Base-by-base conservation (phyloP, 1,139 yeast species). In the Ogataea hybrid region DNA sequence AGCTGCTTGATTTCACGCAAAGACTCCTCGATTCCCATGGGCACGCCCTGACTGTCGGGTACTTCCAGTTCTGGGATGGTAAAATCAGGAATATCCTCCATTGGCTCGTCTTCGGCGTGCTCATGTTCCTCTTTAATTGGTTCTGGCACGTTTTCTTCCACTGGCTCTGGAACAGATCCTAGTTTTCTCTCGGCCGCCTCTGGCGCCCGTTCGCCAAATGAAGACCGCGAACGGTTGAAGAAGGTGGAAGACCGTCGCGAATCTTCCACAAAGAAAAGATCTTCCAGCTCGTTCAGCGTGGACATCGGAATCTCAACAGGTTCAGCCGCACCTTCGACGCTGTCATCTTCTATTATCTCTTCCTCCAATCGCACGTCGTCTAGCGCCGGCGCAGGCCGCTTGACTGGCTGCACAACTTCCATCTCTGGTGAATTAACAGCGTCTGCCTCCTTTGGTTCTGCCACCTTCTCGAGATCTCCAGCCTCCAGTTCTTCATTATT, bases 181-280 rank as follows among this genome's bases (percentile, higher is more conserved):
- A 29, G 35, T 12, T 32, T 14, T 10, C 28, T 25, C 6, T 32
- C 35, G n/a, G 22, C 23, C 6, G 9, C 15, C n/a, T 36, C 23
- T 10, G 25, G 14, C 10, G 14, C 23, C 4, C 25, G 14, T n/a
- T 29, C 35, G n/a, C 35, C 28, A 5, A 25, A 25, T 10, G 54
- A 46, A 10, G 46, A 35, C 16, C 46, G 37, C 32, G 40, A 32
- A 25, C 43, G 42, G 27, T 42, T 48, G 43, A 52, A 54, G 35
- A 49, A 51, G 1, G 58, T 54, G 7, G 57, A 52, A 3, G 58
- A 54, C 7, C 57, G 46, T 18, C 40, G 36, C 4, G 53, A 42
- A 25, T 48, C 50, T 32, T 54, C 58, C 17, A 51, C 47, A 33
- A 51, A 52, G 32, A 48, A 53, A 2, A 47, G 37, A 33, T 51